Percentiles rank a stretch among this genome's conserved stretches.
Evolutionary conservation across 2,329 filamentous ascomycete species (phyloP).

Genomic region (Coniochaeta hoffmannii): DNA sequence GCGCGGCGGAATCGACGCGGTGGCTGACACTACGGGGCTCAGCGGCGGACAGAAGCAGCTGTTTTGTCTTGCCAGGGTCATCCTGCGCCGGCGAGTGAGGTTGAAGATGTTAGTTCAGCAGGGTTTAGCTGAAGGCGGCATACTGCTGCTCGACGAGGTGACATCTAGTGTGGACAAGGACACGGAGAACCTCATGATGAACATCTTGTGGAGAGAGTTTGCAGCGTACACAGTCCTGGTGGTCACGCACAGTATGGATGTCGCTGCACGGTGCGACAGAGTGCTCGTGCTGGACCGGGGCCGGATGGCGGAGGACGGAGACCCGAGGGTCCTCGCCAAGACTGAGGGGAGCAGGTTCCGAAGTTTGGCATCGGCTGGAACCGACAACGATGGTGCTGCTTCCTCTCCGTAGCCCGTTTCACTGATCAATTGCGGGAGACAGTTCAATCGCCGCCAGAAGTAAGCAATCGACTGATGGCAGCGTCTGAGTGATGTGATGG

Average conservation of each 20-base stretch:
- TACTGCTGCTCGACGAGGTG: slow-evolving; percentile 9
- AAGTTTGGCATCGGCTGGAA: not conserved
- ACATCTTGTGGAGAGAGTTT: not conserved
- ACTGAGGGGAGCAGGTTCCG: not conserved
- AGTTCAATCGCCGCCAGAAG: slow-evolving; percentile 1
- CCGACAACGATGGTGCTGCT: too few relatives aligned
- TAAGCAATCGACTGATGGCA: not conserved
- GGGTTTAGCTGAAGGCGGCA: slow-evolving; percentile 3
- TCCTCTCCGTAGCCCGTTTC: too few relatives aligned
- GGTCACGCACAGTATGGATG: not conserved
- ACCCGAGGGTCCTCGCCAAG: not conserved
- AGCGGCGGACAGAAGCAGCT: slow-evolving; percentile 35
- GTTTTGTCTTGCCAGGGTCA: slow-evolving; percentile 44
- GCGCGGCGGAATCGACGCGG: slow-evolving; percentile 16
- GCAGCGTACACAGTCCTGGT: not conserved
- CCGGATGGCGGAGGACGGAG: not conserved
- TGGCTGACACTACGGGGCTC: slow-evolving; percentile 22
- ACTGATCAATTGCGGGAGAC: not conserved
- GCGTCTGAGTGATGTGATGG: too few relatives aligned
- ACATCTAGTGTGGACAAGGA: slow-evolving; percentile 7
- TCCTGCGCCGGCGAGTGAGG: slow-evolving; percentile 24
- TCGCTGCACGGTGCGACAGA: not conserved
- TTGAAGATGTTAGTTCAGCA: not conserved
- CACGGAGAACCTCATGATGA: slow-evolving; percentile 5
- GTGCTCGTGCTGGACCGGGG: not conserved